Conservation (phyloP, 2,329 filamentous ascomycete species). For the Calonectria henricotiae region DNA sequence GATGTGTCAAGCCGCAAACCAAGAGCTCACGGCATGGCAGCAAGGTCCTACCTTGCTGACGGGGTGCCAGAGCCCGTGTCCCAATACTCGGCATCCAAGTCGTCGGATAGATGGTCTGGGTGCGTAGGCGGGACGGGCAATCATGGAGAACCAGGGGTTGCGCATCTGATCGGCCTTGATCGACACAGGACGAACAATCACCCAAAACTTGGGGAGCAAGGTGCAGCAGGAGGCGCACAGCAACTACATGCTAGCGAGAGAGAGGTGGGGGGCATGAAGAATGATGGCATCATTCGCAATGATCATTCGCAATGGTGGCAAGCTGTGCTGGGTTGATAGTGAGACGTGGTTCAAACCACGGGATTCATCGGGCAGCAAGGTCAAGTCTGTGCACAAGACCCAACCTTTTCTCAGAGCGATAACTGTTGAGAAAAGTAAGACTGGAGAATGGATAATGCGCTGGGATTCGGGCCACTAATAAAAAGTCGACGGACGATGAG, state of each 20-base stretch:
- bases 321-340: not conserved
- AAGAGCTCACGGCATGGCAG: not conserved
- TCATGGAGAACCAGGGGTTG: not conserved
- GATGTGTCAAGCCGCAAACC: constrained; percentile 14
- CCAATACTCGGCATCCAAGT: not conserved
- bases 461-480: not conserved
- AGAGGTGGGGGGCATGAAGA: not conserved
- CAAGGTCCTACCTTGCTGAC: not conserved
- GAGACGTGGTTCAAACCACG: constrained; percentile 21
- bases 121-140: not conserved
- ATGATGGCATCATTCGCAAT: not conserved
- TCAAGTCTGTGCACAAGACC: not conserved
- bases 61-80: not conserved
- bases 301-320: not conserved
- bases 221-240: not conserved
- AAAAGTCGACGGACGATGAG: not conserved
- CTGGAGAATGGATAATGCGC: constrained; percentile 14
- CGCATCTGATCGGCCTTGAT: not conserved
- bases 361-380: constrained; percentile 13
- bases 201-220: not conserved
- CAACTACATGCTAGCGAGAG: not conserved
- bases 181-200: not conserved
- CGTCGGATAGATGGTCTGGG: not conserved
- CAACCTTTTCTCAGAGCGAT: not conserved
- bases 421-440: not conserved